Base-by-base conservation (phyloP, 2,329 filamentous ascomycete genomes). In the Gaeumannomyces tritici region DNA sequence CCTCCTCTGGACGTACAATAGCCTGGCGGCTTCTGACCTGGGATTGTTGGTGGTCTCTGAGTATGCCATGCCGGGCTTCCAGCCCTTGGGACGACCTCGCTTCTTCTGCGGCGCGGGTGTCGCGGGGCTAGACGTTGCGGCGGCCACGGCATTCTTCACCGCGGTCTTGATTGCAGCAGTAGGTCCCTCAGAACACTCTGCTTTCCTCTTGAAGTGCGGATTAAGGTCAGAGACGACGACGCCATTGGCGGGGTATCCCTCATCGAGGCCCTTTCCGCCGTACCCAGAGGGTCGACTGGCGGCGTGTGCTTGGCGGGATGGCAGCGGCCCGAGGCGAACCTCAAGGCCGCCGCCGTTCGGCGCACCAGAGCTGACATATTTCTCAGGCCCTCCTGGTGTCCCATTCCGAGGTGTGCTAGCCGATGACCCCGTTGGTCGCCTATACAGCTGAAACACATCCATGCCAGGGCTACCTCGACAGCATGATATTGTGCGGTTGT, bases 71-170 rank as follows among this genome's bases (percentile, higher is more conserved):
- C 73, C 73, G 2, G 70, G 69, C 60, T 70, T 75, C 74, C 75
- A 82, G 28, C 80, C 80, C 61, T 79, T 79, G 5, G 82, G 81
- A 7, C 82, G 75, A 9, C 82, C 81, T 51, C 75, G 73, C 62
- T 75, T 74, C 33, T 64, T 65, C 18, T 11, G 59, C 59, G 47
- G 42, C 27, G 28, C 31, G 59, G 18, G 24, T 2, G 59, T 6
- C n/a, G 42, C n/a, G 26, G 55, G 5, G 12, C 12, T 26, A 35
- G 35, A 21, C 18, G 42, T 29, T 21, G 33, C 12, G 59, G 42
- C 21, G 4, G 18, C n/a, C 35, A 54, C 42, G 42, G 42, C 59
- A 24, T 60, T 42, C 35, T 59, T 26, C 7, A 31, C 12, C 13
- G n/a, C 31, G 12, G 57, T 15, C 35, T 12, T 13, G 3, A 59